phyloP scores from a whole-genome alignment of 495 filamentous ascomycete genomes.

The Pseudevernia furfuracea region DNA sequence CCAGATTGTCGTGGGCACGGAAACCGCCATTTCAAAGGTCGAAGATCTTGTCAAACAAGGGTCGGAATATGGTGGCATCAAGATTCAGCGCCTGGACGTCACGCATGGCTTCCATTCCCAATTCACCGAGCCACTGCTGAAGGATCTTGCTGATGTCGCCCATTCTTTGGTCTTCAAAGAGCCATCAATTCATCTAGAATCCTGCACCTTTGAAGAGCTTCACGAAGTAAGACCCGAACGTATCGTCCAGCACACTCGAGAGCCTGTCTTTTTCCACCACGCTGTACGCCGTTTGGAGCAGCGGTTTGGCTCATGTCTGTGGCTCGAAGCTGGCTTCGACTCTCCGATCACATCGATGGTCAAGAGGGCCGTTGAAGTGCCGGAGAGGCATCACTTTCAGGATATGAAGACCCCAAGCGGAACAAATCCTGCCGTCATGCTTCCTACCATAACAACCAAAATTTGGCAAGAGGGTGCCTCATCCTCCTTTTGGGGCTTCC shows the following conservation, averaged over 20 bases:
- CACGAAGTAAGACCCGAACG: conserved; percentile 1
- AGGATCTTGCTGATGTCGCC: conserved; percentile 25
- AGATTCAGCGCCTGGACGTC: conserved; percentile 27
- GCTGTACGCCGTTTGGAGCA: conserved; percentile 40
- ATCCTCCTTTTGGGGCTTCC: conserved; percentile 42
- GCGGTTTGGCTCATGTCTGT: conserved; percentile 33
- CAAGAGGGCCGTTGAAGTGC: conserved; percentile 27
- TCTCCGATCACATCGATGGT: conserved; percentile 43
- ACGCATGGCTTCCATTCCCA: conserved; percentile 41
- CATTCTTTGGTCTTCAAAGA: conserved; percentile 23
- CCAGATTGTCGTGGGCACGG: conserved; percentile 30
- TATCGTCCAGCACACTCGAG: conserved; percentile 39
- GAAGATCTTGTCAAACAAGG: conserved; percentile 14
- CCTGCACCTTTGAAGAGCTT: conserved; percentile 19
- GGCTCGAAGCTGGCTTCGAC: conserved; percentile 46
- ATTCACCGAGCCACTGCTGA: conserved; percentile 34
- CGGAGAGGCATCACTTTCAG: conserved; percentile 10
- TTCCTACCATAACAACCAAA: conserved; percentile 36
- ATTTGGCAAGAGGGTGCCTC: conserved; percentile 43
- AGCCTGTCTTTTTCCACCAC: conserved; percentile 45
- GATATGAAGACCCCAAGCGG: conserved; percentile 33
- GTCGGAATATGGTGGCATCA: conserved; percentile 16
- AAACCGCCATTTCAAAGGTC: conserved; percentile 21
- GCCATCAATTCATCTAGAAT: conserved; percentile 32
- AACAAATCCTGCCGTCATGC: conserved; percentile 35